phyloP scores from a whole-genome alignment of 805 yeast species.

The Yarrowia sp. region DNA sequence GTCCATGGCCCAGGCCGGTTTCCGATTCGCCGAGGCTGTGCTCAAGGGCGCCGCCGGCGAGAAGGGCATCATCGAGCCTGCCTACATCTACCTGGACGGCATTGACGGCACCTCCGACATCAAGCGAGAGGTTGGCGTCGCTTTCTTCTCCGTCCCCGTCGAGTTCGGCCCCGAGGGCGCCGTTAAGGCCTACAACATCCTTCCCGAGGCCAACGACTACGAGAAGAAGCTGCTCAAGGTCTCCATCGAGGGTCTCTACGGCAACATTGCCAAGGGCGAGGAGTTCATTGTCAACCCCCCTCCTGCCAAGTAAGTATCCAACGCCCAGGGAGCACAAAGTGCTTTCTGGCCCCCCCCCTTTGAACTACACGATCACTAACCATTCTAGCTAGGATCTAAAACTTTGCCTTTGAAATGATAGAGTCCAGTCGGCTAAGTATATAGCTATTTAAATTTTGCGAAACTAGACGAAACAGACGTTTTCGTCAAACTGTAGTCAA shows the following conservation, averaged over 20 bases:
- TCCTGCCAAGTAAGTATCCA: conserved; percentile 35
- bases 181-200: conserved; percentile 54
- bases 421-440: conserved; percentile 19
- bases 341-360: neutral
- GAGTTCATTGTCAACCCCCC: conserved; percentile 56
- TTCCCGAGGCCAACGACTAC: conserved; percentile 68
- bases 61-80: conserved; percentile 52
- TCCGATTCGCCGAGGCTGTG: conserved; percentile 64
- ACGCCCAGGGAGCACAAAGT: neutral
- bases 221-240: conserved; percentile 81
- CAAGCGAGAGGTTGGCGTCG: conserved; percentile 69
- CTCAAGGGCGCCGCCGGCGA: conserved; percentile 45
- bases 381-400: conserved; percentile 27
- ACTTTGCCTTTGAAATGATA: conserved; percentile 11
- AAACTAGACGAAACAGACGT: too few relatives aligned
- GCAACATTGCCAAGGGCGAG: conserved; percentile 92
- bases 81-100: conserved; percentile 45
- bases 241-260: conserved; percentile 85
- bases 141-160: conserved; percentile 72
- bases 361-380: conserved; percentile 27
- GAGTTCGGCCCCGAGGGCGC: conserved; percentile 74
- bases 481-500: neutral
- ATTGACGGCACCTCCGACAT: conserved; percentile 55
- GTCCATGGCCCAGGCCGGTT: conserved; percentile 92
- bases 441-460: conserved; percentile 19